Evolutionary conservation across 2,329 filamentous ascomycete species (phyloP), one percentile per base, ranked within the genome.

Genomic region (Phialophora chinensis): DNA sequence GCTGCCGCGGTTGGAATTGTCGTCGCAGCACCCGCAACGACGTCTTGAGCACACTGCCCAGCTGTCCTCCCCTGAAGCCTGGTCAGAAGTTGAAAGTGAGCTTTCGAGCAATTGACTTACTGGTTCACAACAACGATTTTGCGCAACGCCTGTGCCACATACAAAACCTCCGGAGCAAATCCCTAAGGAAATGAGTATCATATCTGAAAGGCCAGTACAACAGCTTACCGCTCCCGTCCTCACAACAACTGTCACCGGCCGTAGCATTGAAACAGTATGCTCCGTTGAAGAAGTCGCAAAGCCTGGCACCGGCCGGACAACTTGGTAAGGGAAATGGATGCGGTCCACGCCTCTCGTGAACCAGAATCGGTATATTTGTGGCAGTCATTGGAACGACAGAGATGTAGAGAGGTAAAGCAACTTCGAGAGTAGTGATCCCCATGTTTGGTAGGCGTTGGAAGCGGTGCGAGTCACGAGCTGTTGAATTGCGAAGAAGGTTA

Each of bases 61-160:
- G 62, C 47, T 17, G 59, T 63, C 23, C 25, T 23, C 8, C 62
- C 62, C 66, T 38, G 14, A 29, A 10, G 25, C 47, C n/a, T 20
- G 31, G 27, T 47, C 23, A 55, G 53, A 55, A 8, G 29, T 38
- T 55, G 29, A 25, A 17, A 14, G 49, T 47, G 27, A n/a, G 60
- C 38, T 7, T 6, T 27, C n/a, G 44, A n/a, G 50, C 12, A 14
- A 12, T 11, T 8, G 47, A 55, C 66, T 35, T 63, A 65, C 66
- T 12, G 29, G 58, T 38, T 62, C 49, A 63, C 66, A 68, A 49
- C 66, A 68, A n/a, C 53, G 66, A 35, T 58, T 61, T n/a, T 49
- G 58, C 29, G 66, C 66, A 50, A 68, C 20, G 3, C 66, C 66
- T 27, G 50, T 63, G 4, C 66, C 66, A 60, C 66, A 68, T 27